Percentiles rank a stretch among this genome's conserved stretches.
Evolutionary conservation across 352 stramenopile species (phyloP).

Genomic region (Globisporangium rhizosaccharum): DNA sequence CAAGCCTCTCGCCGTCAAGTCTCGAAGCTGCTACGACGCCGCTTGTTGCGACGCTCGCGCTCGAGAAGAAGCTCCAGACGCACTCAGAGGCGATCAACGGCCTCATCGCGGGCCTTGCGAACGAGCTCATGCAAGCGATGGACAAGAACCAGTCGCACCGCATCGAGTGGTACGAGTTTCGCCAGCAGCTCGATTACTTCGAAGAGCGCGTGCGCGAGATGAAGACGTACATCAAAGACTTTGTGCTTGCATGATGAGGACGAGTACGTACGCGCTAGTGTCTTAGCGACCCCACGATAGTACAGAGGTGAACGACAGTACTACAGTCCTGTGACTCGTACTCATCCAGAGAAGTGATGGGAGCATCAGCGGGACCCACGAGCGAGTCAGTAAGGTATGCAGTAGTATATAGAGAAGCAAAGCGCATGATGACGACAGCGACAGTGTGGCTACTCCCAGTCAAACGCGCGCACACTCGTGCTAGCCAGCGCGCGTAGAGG

Average conservation of each 20-base stretch:
- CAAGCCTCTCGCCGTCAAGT: not conserved
- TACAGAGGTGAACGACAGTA: too few relatives aligned
- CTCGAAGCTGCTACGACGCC: not conserved
- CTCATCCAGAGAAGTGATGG: too few relatives aligned
- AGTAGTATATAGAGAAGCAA: not conserved
- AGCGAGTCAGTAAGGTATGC: not conserved
- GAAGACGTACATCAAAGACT: slow-evolving; percentile 47
- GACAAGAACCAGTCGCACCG: slow-evolving; percentile 50
- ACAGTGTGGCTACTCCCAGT: too few relatives aligned
- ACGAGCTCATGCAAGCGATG: slow-evolving; percentile 49
- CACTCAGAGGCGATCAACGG: slow-evolving; percentile 21
- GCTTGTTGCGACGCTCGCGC: not conserved
- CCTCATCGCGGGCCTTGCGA: slow-evolving; percentile 41
- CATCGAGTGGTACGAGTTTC: slow-evolving; percentile 78
- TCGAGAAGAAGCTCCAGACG: slow-evolving; percentile 9
- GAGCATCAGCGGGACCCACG: too few relatives aligned
- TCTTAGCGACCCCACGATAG: too few relatives aligned
- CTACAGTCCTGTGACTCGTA: too few relatives aligned
- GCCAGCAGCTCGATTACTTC: slow-evolving; percentile 63
- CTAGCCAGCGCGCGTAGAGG: too few relatives aligned
- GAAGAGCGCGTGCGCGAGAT: slow-evolving; percentile 44
- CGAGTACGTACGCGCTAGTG: too few relatives aligned
- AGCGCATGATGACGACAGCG: not conserved
- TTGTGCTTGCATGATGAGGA: slow-evolving; percentile 11
- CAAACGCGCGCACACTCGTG: too few relatives aligned